A percentile compares a stretch with the other conserved stretches of the same genome.
These are phyloP conservation scores for Phytophthora sp. DNA, from an alignment of 352 stramenopile species.

Conservation along the genomic window DNA sequence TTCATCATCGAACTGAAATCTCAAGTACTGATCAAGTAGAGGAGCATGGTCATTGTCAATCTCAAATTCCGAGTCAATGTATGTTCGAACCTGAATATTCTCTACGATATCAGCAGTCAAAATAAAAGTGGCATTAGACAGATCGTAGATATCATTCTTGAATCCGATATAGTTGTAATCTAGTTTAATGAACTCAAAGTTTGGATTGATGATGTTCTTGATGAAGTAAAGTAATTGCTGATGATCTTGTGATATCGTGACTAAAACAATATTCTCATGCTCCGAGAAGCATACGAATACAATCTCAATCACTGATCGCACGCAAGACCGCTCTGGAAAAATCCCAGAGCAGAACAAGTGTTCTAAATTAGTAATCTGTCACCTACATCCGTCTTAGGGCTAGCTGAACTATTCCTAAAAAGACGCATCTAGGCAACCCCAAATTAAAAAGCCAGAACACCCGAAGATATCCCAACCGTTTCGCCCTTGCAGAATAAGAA, in stretches of 20 bases:
- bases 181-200: background rate
- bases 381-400: too few relatives aligned
- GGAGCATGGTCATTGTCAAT: background rate
- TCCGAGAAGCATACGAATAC: too few relatives aligned
- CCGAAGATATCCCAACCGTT: too few relatives aligned
- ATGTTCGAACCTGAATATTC: background rate
- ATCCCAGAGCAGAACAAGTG: too few relatives aligned
- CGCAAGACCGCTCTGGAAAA: too few relatives aligned
- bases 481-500: too few relatives aligned
- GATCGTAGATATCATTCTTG: background rate
- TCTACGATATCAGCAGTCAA: background rate
- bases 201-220: background rate
- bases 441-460: too few relatives aligned
- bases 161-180: background rate
- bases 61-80: background rate
- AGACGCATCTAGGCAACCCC: too few relatives aligned
- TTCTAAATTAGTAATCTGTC: too few relatives aligned
- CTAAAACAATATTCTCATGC: too few relatives aligned
- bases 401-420: too few relatives aligned
- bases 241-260: background rate
- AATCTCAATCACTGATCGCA: too few relatives aligned
- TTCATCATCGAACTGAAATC: background rate
- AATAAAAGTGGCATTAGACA: background rate
- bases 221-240: conserved; percentile 1
- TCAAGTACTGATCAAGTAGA: background rate